Conservation (phyloP, 139 green algal genomes). For the Picocystis salinarum region DNA sequence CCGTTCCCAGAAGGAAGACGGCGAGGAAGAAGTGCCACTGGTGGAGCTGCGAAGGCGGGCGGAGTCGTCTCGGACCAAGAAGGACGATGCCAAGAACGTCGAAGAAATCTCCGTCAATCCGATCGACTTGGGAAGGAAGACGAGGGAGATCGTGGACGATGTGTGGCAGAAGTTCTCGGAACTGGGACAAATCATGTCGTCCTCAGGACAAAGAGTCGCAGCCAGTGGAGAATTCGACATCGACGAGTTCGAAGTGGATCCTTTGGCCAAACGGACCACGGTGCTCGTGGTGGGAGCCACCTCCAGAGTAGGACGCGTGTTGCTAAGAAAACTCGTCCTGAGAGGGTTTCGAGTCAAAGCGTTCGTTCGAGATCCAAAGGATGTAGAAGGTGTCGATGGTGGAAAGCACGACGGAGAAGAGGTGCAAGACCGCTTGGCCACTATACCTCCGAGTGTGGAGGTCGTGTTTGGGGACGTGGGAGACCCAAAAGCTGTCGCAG, state of each 20-base stretch:
- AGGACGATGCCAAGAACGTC: no score
- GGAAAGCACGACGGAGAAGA: conserved; percentile 15
- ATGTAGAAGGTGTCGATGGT: conserved; percentile 68
- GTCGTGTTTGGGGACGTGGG: conserved; percentile 69
- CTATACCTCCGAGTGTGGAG: conserved; percentile 52
- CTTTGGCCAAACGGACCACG: conserved; percentile 53
- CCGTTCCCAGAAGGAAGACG: no score
- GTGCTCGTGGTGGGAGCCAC: conserved; percentile 89
- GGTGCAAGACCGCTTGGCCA: conserved; percentile 9
- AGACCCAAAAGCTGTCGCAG: conserved; percentile 40
- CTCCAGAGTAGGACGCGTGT: conserved; percentile 66
- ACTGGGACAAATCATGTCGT: conserved; percentile 3
- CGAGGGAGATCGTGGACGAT: conserved; percentile 49
- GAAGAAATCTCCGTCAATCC: conserved; percentile 33
- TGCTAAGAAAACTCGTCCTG: conserved; percentile 89
- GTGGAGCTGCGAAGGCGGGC: no score
- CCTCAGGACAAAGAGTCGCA: not conserved
- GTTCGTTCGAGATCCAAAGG: not conserved
- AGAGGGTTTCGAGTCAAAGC: conserved; percentile 13
- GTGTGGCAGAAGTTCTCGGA: conserved; percentile 40
- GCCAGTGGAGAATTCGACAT: conserved; percentile 1
- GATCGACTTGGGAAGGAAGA: conserved; percentile 44
- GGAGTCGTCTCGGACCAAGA: no score
- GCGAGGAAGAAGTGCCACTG: no score
- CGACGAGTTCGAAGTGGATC: conserved; percentile 5